These are phyloP conservation scores for Thuja plicata DNA, from an alignment of 83 land plant genomes.

Conservation along the genomic window DNA sequence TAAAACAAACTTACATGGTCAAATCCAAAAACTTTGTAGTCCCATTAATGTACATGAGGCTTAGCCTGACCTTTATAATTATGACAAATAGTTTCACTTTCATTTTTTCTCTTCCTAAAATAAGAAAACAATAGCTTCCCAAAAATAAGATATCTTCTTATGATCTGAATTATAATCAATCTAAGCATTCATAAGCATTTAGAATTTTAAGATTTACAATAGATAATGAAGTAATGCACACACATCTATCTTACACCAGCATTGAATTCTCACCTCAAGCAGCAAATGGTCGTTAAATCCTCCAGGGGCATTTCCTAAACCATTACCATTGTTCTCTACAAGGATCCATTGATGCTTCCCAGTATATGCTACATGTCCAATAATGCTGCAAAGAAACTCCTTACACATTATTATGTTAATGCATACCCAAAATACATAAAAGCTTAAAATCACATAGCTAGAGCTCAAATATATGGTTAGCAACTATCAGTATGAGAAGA, in stretches of 20 bases:
- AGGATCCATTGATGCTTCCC: conserved; percentile 16
- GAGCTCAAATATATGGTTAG: neutral
- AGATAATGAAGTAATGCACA: neutral
- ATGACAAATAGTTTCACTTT: neutral
- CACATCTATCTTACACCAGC: neutral
- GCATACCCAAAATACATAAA: neutral
- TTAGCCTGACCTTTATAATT: neutral
- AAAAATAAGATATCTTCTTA: neutral
- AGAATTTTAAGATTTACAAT: neutral
- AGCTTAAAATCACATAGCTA: neutral
- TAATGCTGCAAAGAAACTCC: conserved; percentile 10
- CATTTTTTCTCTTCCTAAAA: neutral
- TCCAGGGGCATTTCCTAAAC: neutral
- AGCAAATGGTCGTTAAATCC: neutral
- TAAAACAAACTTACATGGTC: neutral
- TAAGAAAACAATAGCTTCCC: neutral
- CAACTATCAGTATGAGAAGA: neutral
- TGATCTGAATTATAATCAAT: neutral
- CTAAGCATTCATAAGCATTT: neutral
- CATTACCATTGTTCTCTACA: neutral
- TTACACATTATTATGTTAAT: neutral
- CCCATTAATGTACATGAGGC: neutral
- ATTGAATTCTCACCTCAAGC: conserved; percentile 1
- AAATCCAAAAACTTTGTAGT: neutral
- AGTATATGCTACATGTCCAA: conserved; percentile 15